These are phyloP conservation scores for Helianthus annuus DNA, from an alignment of 129 eudicot genomes.

Conservation along the genomic window HanXRQr2.0-SUNRISE NC_035446.2:56718123-56718622, in stretches of 20 bases:
- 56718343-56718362: neutral
- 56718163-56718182: neutral
- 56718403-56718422: neutral
- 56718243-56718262: too few species aligned
- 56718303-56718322: too few species aligned
- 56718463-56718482: neutral
- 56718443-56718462: neutral
- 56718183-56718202: neutral
- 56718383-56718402: neutral
- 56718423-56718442: neutral
- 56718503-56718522: neutral
- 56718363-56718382: neutral
- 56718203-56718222: neutral
- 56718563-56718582: too few species aligned
- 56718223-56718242: neutral
- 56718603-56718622: too few species aligned
- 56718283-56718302: too few species aligned
- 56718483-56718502: neutral
- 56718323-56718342: too few species aligned
- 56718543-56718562: too few species aligned
- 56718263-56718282: too few species aligned
- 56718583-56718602: too few species aligned
- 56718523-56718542: neutral
- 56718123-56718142: neutral
- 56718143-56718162: neutral